Base-by-base conservation (phyloP, 805 yeast genomes). In the Lipomyces yamanashiensis region DNA sequence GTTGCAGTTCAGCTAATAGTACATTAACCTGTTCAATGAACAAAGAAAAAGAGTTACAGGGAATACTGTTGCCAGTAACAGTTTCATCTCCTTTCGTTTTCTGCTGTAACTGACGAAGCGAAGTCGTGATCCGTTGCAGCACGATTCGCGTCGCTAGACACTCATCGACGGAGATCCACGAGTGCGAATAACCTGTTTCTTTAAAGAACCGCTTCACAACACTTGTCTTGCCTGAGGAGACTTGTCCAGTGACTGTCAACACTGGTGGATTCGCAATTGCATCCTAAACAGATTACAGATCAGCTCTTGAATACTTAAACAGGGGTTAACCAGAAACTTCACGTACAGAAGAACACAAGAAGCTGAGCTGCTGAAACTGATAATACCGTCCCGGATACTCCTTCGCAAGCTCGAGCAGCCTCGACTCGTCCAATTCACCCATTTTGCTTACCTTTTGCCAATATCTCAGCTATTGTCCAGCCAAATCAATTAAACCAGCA, bases 91-190 rank as follows among this genome's bases (percentile, higher is more conserved):
- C 39, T 15, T 48, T 21, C 3, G 17, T 8, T 37, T 51, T 51
- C 34, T 33, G 23, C 33, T 40, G 44, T 15, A 39, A 19, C 5
- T 28, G 28, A 7, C 58, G 51, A 6, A 62, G 37, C 3, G 63
- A 48, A 2, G 64, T 54, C 15, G 47, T 15, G n/a, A 59, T 62
- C 17, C 66, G 66, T 33, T 62, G 66, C 21, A 62, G 49, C 17
- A 54, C 45, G 13, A 59, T 45, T 33, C 64, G 60, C 13, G 45
- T 23, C 10, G 63, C n/a, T 6, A 53, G 58, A 40, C 67, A 63
- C 34, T 65, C 67, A 40, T 65, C 68, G 43, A 68, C 56, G 2
- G 58, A 17, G 45, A 65, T 54, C 68, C 68, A 64, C 17, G 62
- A 17, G 34, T 59, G 52, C 6, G 58, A 50, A 41, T 48, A 41